These are phyloP conservation scores for Blastomyces gilchristii DNA, from an alignment of 2,329 filamentous ascomycete genomes.

Conservation along the genomic window DNA sequence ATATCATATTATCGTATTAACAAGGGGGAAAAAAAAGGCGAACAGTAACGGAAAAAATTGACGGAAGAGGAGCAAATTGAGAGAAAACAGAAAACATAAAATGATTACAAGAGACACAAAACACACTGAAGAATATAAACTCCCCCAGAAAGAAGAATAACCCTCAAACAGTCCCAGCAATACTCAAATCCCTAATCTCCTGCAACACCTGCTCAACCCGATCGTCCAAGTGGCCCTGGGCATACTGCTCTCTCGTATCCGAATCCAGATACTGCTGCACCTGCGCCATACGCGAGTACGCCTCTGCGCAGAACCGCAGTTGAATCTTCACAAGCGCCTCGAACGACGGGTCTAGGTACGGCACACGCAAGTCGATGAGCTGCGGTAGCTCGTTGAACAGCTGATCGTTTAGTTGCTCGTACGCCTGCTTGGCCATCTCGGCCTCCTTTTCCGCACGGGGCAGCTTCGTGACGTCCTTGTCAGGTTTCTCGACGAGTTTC, in stretches of 20 bases:
- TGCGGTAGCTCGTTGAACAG: conserved; percentile 86
- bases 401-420: conserved; percentile 96
- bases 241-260: conserved; percentile 92
- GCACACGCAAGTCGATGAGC: conserved; percentile 90
- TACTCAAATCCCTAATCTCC: conserved; percentile 93
- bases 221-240: conserved; percentile 80
- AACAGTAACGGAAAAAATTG: too few relatives aligned
- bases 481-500: conserved; percentile 92
- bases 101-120: not conserved
- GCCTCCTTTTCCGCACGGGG: conserved; percentile 93
- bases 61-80: too few relatives aligned
- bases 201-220: conserved; percentile 91
- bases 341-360: conserved; percentile 92
- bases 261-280: conserved; percentile 97
- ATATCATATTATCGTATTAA: too few relatives aligned
- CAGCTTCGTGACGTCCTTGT: conserved; percentile 95
- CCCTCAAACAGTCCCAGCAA: conserved; percentile 57
- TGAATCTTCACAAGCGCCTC: conserved; percentile 99
- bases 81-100: too few relatives aligned
- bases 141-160: not conserved
- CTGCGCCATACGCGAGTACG: conserved; percentile 95
- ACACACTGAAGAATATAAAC: conserved; percentile 2
- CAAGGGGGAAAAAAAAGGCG: too few relatives aligned
- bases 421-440: conserved; percentile 83
- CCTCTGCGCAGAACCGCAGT: conserved; percentile 92